phyloP scores from a whole-genome alignment of 2,329 filamentous ascomycete genomes.

The Colletotrichum sansevieriae region DNA sequence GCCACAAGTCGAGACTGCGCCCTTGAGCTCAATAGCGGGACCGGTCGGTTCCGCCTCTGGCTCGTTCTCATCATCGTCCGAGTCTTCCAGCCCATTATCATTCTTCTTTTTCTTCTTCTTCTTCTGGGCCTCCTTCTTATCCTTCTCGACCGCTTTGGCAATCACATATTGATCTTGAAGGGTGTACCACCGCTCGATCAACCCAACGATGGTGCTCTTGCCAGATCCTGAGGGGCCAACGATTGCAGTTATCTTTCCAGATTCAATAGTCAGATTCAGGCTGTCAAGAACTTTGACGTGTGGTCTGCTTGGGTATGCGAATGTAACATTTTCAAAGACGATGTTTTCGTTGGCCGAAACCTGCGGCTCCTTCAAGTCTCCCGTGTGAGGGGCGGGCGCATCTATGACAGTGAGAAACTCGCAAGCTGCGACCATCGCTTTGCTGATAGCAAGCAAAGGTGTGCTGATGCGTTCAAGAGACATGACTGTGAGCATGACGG shows the following conservation, averaged over 20 bases:
- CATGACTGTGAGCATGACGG: conserved; percentile 69
- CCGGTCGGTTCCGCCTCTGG: conserved; percentile 51
- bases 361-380: conserved; percentile 53
- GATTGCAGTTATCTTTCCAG: conserved; percentile 78
- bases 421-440: conserved; percentile 69
- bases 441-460: conserved; percentile 69
- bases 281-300: conserved; percentile 73
- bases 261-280: conserved; percentile 69
- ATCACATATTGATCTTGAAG: conserved; percentile 67
- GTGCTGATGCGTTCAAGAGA: conserved; percentile 69
- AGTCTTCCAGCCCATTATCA: conserved; percentile 46
- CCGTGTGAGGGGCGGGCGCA: conserved; percentile 55
- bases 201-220: conserved; percentile 79
- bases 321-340: conserved; percentile 73
- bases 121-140: conserved; percentile 58
- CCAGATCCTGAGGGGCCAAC: conserved; percentile 80
- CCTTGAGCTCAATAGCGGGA: conserved; percentile 61
- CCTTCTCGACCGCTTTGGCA: conserved; percentile 62
- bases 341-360: conserved; percentile 56
- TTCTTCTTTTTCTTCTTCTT: conserved; percentile 50
- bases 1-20: conserved; percentile 66
- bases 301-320: conserved; percentile 78
- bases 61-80: conserved; percentile 45
- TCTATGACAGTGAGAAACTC: conserved; percentile 70
- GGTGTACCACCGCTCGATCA: conserved; percentile 80